Conservation (phyloP, 1,284 basidiomycete genomes). For the Sanghuangporus baumii region DNA sequence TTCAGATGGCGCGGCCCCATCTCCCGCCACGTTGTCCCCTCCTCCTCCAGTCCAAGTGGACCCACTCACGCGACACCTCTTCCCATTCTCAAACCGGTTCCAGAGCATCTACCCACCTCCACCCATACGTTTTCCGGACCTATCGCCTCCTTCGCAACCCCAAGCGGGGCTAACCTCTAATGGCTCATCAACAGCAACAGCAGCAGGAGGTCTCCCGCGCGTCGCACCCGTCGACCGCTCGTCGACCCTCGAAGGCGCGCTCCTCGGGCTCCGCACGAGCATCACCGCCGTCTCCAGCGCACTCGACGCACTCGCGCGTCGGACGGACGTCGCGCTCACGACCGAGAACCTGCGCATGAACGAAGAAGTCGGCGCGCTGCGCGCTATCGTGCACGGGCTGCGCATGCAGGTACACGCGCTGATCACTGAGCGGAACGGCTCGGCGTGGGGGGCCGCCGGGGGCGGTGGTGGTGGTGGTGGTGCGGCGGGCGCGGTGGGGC, state of each 20-base stretch:
- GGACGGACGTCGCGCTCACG: conserved; percentile 59
- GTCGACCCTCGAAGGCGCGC: conserved; percentile 53
- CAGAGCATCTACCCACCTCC: conserved; percentile 10
- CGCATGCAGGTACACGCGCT: conserved; percentile 61
- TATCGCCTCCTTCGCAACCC: conserved; percentile 12
- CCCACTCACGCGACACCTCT: conserved; percentile 1
- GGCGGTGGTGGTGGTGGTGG: background rate
- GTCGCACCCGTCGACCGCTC: conserved; percentile 52
- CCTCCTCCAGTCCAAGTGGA: background rate
- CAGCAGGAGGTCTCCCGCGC: conserved; percentile 27
- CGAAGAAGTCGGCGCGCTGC: conserved; percentile 71
- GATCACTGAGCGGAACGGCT: conserved; percentile 14
- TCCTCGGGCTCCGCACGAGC: conserved; percentile 54
- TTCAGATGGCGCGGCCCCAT: conserved; percentile 14
- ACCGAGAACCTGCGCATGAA: conserved; percentile 69
- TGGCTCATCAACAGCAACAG: background rate
- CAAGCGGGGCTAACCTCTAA: conserved; percentile 12
- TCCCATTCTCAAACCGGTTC: background rate
- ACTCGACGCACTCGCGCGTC: conserved; percentile 58
- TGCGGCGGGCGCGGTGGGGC: too few relatives aligned
- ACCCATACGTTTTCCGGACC: conserved; percentile 12
- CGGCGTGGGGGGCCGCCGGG: background rate
- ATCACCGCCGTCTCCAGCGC: conserved; percentile 52
- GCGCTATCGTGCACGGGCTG: conserved; percentile 71
- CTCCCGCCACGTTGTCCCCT: background rate